These are phyloP conservation scores for Citrus unshiu DNA, from an alignment of 345 rosid genomes.

Conservation along the genomic window DNA sequence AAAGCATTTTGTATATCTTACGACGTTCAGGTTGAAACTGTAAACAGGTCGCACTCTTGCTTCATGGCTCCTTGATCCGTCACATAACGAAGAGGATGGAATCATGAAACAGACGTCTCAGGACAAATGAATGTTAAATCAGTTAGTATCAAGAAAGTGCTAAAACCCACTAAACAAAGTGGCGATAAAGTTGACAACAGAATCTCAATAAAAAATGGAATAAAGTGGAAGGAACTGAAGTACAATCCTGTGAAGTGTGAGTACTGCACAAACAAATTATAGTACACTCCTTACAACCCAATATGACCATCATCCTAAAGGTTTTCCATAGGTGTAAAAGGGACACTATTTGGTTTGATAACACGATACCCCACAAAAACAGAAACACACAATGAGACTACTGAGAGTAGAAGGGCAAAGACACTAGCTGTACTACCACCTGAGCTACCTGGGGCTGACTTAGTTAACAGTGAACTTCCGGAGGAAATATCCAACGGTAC, in stretches of 20 bases:
- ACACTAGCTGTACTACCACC: conserved; percentile 44
- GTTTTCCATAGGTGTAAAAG: conserved; percentile 45
- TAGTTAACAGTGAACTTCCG: conserved; percentile 30
- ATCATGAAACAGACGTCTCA: background rate
- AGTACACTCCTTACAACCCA: conserved; percentile 22
- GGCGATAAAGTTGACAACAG: conserved; percentile 8
- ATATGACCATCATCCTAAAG: conserved; percentile 24
- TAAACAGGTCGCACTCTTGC: no score
- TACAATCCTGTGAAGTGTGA: conserved; percentile 24
- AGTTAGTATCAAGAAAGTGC: background rate
- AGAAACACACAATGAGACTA: conserved; percentile 53
- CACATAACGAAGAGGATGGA: background rate
- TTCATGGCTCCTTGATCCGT: background rate
- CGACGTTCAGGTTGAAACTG: no score
- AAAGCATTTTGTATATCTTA: background rate
- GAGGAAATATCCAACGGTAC: conserved; percentile 55
- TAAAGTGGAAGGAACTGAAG: conserved; percentile 13
- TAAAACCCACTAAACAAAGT: conserved; percentile 6
- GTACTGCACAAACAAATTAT: conserved; percentile 15
- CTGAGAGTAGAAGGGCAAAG: conserved; percentile 61
- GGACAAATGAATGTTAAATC: background rate
- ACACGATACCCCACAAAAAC: conserved; percentile 58
- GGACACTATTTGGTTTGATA: conserved; percentile 25
- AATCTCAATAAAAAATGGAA: background rate
- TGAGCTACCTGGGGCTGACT: conserved; percentile 36